Evolutionary conservation across 2,329 filamentous ascomycete genomes (phyloP), one percentile per base, ranked within the genome.

Genomic region (Paramyrothecium sp.): DNA sequence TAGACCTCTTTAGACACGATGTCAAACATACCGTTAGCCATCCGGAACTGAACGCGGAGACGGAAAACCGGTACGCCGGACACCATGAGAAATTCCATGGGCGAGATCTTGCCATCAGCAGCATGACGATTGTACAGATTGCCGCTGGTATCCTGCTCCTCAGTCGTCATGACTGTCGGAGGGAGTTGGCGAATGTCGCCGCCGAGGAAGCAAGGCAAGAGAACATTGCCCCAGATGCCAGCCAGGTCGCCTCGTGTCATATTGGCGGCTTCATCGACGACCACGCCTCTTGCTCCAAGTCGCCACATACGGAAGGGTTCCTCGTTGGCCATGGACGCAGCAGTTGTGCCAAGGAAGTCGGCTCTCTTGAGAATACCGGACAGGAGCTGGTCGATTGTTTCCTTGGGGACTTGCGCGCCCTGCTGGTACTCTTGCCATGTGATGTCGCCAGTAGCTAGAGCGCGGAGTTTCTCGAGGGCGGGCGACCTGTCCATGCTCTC

Each of bases 191-290:
- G 58, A 1, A 51, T n/a, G 20, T 68, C 64, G 4, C 66, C 66
- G 12, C 49, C 55, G 0, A 66, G 55, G 11, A 62, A 51, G 12
- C 65, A 67, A 2, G 64, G 66, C 1, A 57, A 46, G 4, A 66
- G 33, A 0, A 55, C 58, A 19, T 68, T 67, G 1, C 65, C 60
- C 64, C 66, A 65, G 54, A 63, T 48, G 26, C 54, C 60, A 30
- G 56, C 59, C 0, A 64, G 53, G 3, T 69, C 65, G 30, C 53
- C 48, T 0, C 62, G 61, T 17, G 55, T 51, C 46, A 65, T 56
- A 41, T 56, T 65, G 17, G 54, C 65, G 1, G 64, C 66, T 33
- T 69, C 61, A 34, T 69, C 67, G 0, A 69, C 34, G 3, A 53
- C 61, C 21, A 68, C n/a, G 0, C 56, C 58, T 3, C 26, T 34